Percentiles rank a stretch among this genome's conserved stretches.
Evolutionary conservation across 2,329 filamentous ascomycete genomes (phyloP).

Genomic region (Ophiostoma perfectum): DNA sequence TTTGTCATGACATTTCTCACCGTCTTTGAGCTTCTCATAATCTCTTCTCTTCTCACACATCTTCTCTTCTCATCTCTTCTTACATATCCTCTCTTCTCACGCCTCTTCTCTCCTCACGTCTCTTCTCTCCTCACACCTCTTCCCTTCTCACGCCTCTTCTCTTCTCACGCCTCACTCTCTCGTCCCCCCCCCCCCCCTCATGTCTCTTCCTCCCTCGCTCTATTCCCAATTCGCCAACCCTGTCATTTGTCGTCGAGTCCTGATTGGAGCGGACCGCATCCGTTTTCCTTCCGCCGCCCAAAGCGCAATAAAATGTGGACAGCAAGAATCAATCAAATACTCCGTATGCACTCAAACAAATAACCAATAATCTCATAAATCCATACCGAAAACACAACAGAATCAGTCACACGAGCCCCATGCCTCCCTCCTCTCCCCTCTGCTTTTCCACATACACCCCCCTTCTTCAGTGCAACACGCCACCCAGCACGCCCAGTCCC

Average conservation of each 20-base stretch:
- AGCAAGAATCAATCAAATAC: background rate
- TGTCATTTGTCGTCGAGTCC: background rate
- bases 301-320: background rate
- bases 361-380: background rate
- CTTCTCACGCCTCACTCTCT: background rate
- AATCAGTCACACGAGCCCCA: conserved; percentile 1
- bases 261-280: conserved; percentile 12
- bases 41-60: background rate
- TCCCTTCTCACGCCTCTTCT: background rate
- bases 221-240: background rate
- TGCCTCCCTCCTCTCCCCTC: too few species aligned
- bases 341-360: background rate
- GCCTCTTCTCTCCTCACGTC: background rate
- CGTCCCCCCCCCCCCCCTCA: too few species aligned
- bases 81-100: background rate
- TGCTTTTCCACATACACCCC: too few species aligned
- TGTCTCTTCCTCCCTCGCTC: background rate
- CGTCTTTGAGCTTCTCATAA: too few species aligned
- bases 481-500: background rate
- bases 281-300: background rate
- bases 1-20: too few species aligned
- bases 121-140: background rate
- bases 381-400: background rate
- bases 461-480: background rate
- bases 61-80: background rate